Base-by-base conservation (phyloP, 352 stramenopile genomes). In the Achlya hypogyna region DNA sequence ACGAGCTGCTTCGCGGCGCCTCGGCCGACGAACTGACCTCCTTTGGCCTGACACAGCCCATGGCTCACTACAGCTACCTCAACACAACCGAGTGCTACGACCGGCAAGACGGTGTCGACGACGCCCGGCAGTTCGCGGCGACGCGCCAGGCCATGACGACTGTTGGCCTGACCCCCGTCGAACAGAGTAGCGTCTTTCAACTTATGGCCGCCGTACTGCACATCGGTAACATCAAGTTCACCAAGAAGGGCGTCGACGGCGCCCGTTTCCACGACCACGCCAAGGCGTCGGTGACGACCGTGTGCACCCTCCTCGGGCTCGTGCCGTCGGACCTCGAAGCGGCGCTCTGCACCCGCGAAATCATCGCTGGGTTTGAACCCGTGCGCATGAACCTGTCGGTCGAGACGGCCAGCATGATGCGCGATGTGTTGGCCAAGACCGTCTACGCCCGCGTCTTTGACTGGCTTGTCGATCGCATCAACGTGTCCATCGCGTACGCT, bases 371-470 rank as follows among this genome's bases (percentile, higher is more conserved):
- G 6, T 84, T 84, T 49, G 85, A 94, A 53, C 76, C 87, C 38
- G 76, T 88, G 51, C 87, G 71, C 3, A 81, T 78, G 62, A 82
- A 71, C 74, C 73, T 98, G 40, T 76, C 78, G 22, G 90, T 95
- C 18, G 90, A 88, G 31, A 88, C 95, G 64, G 96, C 96, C 0
- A 69, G 80, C 16, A 93, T 98, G 71, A 96, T 88, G 51, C 78
- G 94, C 14, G 95, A 98, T 72, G 93, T 94, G 6, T 81, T 99
- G 25, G 89, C 95, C 0, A 98, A 98, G 78, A 81, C 96, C 42
- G 89, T 98, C 43, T 99, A 99, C 74, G 95, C 88, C 2, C 96
- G 93, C 65, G 69, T 98, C 12, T 99, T 99, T 70, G 78, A 98
- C 63, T 98, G 95, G 95, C 76, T 99, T 18, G 95, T 99, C 38